phyloP scores from a whole-genome alignment of 1,139 yeast genomes.

The Sugiyamaella pinicola region DNA sequence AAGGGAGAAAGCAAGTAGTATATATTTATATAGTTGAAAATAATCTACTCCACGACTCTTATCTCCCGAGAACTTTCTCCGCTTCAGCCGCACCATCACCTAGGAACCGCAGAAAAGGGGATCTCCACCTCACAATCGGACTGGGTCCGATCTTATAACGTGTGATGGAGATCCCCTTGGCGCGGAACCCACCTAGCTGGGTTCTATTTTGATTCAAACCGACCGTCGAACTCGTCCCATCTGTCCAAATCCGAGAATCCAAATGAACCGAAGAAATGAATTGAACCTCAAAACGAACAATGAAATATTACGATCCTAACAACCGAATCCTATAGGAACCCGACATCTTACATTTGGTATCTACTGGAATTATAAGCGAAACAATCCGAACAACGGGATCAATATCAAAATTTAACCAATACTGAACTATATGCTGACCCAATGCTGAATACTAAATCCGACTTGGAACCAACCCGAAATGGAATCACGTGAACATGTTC shows the following conservation, averaged over 20 bases:
- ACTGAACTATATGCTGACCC: background rate
- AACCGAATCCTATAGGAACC: background rate
- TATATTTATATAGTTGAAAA: too few species aligned
- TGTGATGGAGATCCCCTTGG: slow-evolving; percentile 16
- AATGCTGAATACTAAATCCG: too few species aligned
- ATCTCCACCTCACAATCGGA: slow-evolving; percentile 14
- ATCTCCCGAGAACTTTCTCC: background rate
- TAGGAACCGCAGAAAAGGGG: slow-evolving; percentile 16
- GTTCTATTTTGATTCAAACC: slow-evolving; percentile 9
- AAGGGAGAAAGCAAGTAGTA: too few species aligned
- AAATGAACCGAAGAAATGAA: slow-evolving; percentile 1
- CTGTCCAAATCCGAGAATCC: slow-evolving; percentile 3
- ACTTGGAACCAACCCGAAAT: background rate
- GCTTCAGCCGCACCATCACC: slow-evolving; percentile 8
- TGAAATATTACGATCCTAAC: background rate
- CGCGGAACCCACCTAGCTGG: slow-evolving; percentile 14
- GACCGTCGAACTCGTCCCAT: background rate
- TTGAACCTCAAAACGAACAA: background rate
- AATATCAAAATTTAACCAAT: background rate
- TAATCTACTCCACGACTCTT: too few species aligned
- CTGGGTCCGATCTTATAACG: slow-evolving; percentile 2
- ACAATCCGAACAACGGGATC: background rate
- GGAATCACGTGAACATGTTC: background rate
- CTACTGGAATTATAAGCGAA: background rate
- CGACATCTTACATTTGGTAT: background rate